A percentile compares a stretch with the other conserved stretches of the same genome.
Conservation (phyloP, 2,329 filamentous ascomycete genomes). For the Alternaria sp. region DNA sequence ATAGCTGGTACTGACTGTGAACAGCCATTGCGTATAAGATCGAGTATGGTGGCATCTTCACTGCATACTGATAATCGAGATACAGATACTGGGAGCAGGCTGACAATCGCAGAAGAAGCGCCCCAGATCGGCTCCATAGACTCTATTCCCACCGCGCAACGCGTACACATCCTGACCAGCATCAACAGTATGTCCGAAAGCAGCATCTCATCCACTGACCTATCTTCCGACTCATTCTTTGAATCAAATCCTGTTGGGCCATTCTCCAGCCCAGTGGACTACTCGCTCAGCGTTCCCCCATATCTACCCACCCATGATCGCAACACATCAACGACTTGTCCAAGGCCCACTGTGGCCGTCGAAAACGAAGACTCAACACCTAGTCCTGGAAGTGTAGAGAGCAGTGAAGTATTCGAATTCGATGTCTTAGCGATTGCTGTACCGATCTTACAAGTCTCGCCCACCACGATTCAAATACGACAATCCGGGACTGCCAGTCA, state of each 20-base stretch:
- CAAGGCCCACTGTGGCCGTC: too few relatives aligned
- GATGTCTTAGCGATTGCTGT: not conserved
- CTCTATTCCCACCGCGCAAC: not conserved
- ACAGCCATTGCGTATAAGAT: not conserved
- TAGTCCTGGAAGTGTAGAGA: not conserved
- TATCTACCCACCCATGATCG: not conserved
- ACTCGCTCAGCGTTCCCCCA: not conserved
- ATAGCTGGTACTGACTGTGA: not conserved
- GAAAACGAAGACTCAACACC: not conserved
- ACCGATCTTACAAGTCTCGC: not conserved
- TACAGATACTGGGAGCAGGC: not conserved
- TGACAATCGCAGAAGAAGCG: not conserved
- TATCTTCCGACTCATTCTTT: not conserved
- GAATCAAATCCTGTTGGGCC: not conserved
- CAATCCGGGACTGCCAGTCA: not conserved
- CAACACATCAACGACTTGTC: not conserved
- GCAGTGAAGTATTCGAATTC: not conserved
- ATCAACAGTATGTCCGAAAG: not conserved
- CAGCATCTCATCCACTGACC: not conserved
- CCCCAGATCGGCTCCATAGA: not conserved
- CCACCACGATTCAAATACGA: not conserved
- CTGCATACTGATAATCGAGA: not conserved
- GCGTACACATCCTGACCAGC: not conserved
- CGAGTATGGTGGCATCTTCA: not conserved
- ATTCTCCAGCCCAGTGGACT: not conserved